phyloP scores from a whole-genome alignment of 441 rosid genomes.

The Populus hybrid region DNA sequence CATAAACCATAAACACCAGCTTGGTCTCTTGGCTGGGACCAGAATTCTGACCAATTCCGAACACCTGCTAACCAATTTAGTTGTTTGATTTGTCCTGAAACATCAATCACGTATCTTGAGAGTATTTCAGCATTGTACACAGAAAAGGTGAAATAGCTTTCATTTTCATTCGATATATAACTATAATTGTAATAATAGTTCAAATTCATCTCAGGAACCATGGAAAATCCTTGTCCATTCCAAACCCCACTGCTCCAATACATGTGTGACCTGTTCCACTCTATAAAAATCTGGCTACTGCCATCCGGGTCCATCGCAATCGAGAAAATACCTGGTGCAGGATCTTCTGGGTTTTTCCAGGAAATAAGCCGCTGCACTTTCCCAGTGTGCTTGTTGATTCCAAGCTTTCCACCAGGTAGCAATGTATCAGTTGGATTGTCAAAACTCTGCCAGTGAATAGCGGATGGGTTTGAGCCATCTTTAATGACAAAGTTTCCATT shows the following conservation, averaged over 20 bases:
- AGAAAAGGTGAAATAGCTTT: neutral
- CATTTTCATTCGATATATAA: neutral
- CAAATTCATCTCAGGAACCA: neutral
- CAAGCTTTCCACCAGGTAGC: neutral
- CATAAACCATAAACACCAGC: neutral
- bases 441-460: neutral
- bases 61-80: neutral
- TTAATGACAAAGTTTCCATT: neutral
- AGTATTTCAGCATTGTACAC: neutral
- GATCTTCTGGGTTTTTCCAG: neutral
- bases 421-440: neutral
- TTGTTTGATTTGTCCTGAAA: neutral
- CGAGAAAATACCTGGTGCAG: neutral
- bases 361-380: neutral
- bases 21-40: neutral
- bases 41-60: neutral
- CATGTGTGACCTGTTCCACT: neutral
- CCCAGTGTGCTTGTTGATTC: neutral
- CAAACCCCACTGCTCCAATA: neutral
- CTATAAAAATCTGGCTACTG: neutral
- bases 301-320: neutral
- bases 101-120: neutral
- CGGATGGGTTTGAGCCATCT: neutral
- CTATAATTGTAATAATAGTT: neutral
- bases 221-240: neutral